Base-by-base conservation (phyloP, 176 grass and related monocot genomes). In the Hordeum marinum region DNA sequence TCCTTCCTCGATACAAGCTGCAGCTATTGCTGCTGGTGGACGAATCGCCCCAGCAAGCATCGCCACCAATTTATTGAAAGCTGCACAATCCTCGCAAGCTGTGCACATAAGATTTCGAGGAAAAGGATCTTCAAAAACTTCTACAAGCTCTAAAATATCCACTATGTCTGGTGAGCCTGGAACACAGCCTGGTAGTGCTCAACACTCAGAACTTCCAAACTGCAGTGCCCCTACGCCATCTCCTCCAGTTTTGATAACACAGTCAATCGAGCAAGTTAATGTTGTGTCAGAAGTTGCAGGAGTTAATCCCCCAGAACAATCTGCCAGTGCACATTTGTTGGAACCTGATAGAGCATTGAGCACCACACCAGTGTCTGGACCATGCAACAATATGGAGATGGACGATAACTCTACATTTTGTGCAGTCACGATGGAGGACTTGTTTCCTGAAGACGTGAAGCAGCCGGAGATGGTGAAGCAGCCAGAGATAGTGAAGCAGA, bases 1-100 rank as follows among this genome's bases (percentile, higher is more conserved):
- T 75, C 60, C 84, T 87, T 88, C 80, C 83, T 94, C 87, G 29
- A 94, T 99, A 80, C 89, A 99, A 90, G 94, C 90, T 46, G 92
- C 88, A 63, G 97, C 97, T 11, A 86, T 99, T 84, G 94, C 97
- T 82, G 97, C 97, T 82, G 97, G 97, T 55, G 97, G 91, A 8
- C 89, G 97, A 65, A 92, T 99, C 11, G 97, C 92, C 34, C 89
- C 83, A 81, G 78, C 91, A 61, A 86, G 63, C 9, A 66, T 85
- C 20, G 97, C 94, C 11, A 82, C 88, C 29, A 80, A 72, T 20
- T 83, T 96, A 77, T 57, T 99, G 45, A 95, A 91, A 87, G 94
- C 85, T 58, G 88, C 97, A 80, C 91, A 99, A 77, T 98, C 95
- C 39, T 93, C 88, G 70, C 94, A 87, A 87, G 91, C 85, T 63